phyloP scores from a whole-genome alignment of 2,329 filamentous ascomycete genomes.

The Cladophialophora immunda region DNA sequence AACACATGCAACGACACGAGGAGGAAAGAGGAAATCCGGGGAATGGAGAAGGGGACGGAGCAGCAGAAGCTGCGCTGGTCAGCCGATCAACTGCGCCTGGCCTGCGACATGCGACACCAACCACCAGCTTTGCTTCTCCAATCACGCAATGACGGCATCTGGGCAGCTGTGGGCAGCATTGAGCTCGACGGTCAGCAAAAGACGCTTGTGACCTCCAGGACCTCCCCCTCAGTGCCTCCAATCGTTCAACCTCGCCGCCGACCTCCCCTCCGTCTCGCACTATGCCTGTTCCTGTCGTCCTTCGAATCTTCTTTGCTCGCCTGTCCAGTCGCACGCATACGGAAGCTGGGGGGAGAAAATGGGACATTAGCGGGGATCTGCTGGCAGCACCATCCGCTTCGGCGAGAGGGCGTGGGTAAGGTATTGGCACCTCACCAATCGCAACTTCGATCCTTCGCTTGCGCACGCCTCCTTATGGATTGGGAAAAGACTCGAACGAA shows the following conservation, averaged over 20 bases:
- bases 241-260: not conserved
- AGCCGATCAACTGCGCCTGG: constrained; percentile 22
- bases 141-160: constrained; percentile 26
- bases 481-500: not conserved
- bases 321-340: not conserved
- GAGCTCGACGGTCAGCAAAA: not conserved
- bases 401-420: not conserved
- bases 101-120: not conserved
- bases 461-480: not conserved
- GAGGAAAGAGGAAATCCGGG: constrained; percentile 4
- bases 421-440: not conserved
- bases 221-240: not conserved
- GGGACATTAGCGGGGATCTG: not conserved
- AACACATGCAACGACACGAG: constrained; percentile 6
- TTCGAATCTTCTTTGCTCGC: constrained; percentile 1
- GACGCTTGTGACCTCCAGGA: not conserved
- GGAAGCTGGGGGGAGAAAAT: not conserved
- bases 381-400: not conserved
- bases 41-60: constrained; percentile 5
- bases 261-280: constrained; percentile 17
- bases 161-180: not conserved
- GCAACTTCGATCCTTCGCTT: not conserved
- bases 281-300: constrained; percentile 27
- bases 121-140: constrained; percentile 11
- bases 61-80: constrained; percentile 23